Base-by-base conservation (phyloP, 1,284 basidiomycete species). In the Mycena sp. region DNA sequence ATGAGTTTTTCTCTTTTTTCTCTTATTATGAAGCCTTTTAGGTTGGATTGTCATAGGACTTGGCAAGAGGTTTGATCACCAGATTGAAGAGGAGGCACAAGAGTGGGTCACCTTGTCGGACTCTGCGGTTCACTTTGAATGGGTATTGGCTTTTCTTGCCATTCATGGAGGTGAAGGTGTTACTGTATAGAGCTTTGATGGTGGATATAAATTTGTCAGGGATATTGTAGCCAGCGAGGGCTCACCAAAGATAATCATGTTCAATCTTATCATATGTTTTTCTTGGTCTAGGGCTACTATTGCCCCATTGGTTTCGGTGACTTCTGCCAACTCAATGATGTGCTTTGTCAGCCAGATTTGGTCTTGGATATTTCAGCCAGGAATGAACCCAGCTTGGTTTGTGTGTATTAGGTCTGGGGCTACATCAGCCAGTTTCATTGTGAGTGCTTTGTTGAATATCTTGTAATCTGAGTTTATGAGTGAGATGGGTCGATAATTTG, bases 331-430 rank as follows among this genome's bases (percentile, higher is more conserved):
- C 1, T 70, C 46, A 2, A 65, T 65, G 32, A 0, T 35, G 9
- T 14, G 61, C 58, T 29, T 72, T 65, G 58, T 72, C 68, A 23
- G 35, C 43, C 43, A 44, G 14, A 72, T 25, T 35, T 35, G 32
- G 32, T 35, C 32, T 7, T 14, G 32, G 32, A 35, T 35, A 9
- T 59, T 63, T 17, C 70, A 41, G 3, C 65, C 65, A 6, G 51
- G 45, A 25, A 72, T 60, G 38, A 72, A 71, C 0, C 70, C 70
- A 25, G 70, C 70, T 48, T 72, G 70, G 48, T 64, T 53, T 3
- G 16, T 17, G 37, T 68, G 56, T 17, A 70, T 64, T 1, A 69
- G 17, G 17, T 44, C 37, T 21, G 52, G 61, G 1, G 38, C 53
- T 0, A 54, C 50, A 1, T 49, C 30, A 5, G 48, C 62, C 17